phyloP scores from a whole-genome alignment of 116 monocot species.

The Trichopus zeylanicus region DNA sequence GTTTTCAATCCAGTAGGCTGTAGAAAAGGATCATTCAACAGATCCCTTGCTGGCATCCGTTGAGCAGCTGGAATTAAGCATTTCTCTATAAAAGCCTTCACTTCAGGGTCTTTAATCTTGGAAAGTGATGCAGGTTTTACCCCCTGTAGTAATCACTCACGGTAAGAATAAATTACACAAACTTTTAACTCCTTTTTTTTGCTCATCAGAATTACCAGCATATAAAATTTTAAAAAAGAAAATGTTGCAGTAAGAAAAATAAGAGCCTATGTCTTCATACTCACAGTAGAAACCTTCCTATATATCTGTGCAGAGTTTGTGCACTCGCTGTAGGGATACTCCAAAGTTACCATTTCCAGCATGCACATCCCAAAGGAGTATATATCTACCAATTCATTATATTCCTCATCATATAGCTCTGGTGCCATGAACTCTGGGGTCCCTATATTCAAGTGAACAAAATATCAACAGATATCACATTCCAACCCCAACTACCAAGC shows the following conservation, averaged over 20 bases:
- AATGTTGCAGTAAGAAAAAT: too few species aligned
- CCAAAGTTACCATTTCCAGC: slow-evolving; percentile 80
- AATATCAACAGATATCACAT: background rate
- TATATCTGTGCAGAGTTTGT: slow-evolving; percentile 64
- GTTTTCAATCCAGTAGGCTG: slow-evolving; percentile 11
- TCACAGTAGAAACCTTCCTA: slow-evolving; percentile 62
- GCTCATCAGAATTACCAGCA: background rate
- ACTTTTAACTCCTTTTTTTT: background rate
- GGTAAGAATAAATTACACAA: background rate
- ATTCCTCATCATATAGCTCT: slow-evolving; percentile 74
- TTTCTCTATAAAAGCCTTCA: slow-evolving; percentile 63
- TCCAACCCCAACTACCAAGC: background rate
- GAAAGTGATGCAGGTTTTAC: slow-evolving; percentile 53
- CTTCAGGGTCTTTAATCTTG: slow-evolving; percentile 47
- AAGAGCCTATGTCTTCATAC: slow-evolving; percentile 2
- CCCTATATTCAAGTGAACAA: slow-evolving; percentile 24
- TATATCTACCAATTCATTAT: slow-evolving; percentile 82
- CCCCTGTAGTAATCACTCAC: slow-evolving; percentile 22
- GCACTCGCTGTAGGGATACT: slow-evolving; percentile 86
- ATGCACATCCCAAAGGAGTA: slow-evolving; percentile 97
- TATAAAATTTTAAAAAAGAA: too few species aligned
- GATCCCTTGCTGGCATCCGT: slow-evolving; percentile 44
- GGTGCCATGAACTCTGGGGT: slow-evolving; percentile 93
- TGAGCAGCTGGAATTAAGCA: slow-evolving; percentile 49
- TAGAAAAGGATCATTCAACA: slow-evolving; percentile 53